phyloP scores from a whole-genome alignment of 1,139 yeast species.

The Suhomyces maxii region DNA sequence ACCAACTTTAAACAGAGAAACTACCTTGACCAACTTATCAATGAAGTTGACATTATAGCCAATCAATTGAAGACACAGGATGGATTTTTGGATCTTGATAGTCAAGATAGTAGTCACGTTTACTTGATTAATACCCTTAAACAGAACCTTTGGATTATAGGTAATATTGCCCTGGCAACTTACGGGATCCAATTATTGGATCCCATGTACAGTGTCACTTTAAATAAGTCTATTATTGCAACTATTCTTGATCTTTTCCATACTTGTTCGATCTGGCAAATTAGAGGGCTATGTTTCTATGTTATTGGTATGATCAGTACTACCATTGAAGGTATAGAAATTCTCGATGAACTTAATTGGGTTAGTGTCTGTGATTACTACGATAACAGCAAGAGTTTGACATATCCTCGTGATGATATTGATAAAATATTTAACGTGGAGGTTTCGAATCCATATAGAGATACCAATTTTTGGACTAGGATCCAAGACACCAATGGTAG shows the following conservation, averaged over 20 bases:
- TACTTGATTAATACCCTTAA: slow-evolving; percentile 45
- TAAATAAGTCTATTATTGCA: slow-evolving; percentile 46
- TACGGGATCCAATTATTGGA: slow-evolving; percentile 70
- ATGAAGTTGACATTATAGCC: slow-evolving; percentile 22
- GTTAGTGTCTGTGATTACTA: slow-evolving; percentile 54
- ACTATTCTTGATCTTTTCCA: slow-evolving; percentile 45
- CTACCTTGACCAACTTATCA: slow-evolving; percentile 28
- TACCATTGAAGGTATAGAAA: slow-evolving; percentile 79
- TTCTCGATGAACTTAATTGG: slow-evolving; percentile 86
- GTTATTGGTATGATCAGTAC: slow-evolving; percentile 73
- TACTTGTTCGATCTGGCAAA: slow-evolving; percentile 57
- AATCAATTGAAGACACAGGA: slow-evolving; percentile 16
- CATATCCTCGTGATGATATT: slow-evolving; percentile 45
- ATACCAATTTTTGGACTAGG: slow-evolving; percentile 3
- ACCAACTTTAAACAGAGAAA: slow-evolving; percentile 24
- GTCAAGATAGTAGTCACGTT: slow-evolving; percentile 9
- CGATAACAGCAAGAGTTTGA: slow-evolving; percentile 54
- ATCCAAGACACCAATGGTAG: neutral
- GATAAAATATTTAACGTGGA: slow-evolving; percentile 25
- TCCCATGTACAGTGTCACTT: slow-evolving; percentile 51
- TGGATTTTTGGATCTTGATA: slow-evolving; percentile 10
- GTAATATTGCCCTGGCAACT: slow-evolving; percentile 71
- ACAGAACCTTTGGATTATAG: slow-evolving; percentile 85
- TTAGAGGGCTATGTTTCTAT: slow-evolving; percentile 76
- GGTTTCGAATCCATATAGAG: slow-evolving; percentile 30